These are phyloP conservation scores for Talaromyces marneffei DNA, from an alignment of 2,329 filamentous ascomycete species.

Conservation along the genomic window DNA sequence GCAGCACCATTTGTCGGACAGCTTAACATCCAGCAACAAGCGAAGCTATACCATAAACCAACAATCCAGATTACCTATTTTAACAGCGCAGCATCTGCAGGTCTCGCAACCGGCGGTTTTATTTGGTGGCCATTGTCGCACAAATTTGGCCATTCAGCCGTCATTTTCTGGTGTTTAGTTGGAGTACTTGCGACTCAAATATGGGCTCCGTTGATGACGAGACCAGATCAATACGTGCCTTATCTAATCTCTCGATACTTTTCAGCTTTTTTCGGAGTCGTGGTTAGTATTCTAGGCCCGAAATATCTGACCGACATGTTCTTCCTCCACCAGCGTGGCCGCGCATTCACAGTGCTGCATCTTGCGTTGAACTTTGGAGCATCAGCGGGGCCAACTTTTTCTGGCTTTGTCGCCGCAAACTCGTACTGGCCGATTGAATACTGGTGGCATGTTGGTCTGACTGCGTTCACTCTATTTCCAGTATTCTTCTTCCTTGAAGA, in stretches of 20 bases:
- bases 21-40: neutral
- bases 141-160: constrained; percentile 1
- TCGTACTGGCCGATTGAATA: constrained; percentile 1
- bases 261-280: neutral
- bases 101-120: neutral
- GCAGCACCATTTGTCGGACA: neutral
- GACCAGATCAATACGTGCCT: neutral
- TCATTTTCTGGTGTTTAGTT: constrained; percentile 1
- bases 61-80: neutral
- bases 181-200: neutral
- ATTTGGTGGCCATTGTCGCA: constrained; percentile 1
- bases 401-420: neutral
- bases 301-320: constrained; percentile 1
- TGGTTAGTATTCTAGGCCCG: neutral
- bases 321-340: neutral
- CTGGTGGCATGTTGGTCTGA: constrained; percentile 3
- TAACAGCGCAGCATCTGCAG: neutral
- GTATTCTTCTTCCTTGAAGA: neutral
- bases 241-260: neutral
- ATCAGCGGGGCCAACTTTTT: neutral
- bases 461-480: neutral
- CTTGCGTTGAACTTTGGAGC: constrained; percentile 1
- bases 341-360: neutral
- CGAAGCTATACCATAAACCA: neutral
- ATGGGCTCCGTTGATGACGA: neutral